Conservation (phyloP, 371 early-diverging fungal species). For the Apophysomyces trapeziformis region DNA sequence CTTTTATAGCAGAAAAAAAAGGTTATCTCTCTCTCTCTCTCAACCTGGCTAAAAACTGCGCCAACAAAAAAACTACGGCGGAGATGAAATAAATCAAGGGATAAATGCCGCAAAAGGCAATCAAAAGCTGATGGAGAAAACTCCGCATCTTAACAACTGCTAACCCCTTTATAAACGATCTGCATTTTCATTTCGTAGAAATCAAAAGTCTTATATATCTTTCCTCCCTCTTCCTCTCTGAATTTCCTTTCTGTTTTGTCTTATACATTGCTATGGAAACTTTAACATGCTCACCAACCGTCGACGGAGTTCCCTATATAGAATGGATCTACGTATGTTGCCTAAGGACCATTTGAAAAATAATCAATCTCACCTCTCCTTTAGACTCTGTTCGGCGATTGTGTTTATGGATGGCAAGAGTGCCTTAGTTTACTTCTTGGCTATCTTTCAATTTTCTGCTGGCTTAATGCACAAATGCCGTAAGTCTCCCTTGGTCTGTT, state of each 20-base stretch:
- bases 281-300: constrained; percentile 12
- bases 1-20: too few relatives aligned
- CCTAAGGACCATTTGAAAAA: not conserved
- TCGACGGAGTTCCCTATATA: constrained; percentile 25
- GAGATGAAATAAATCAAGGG: not conserved
- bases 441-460: constrained; percentile 70
- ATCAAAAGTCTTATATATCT: not conserved
- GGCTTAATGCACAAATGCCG: constrained; percentile 84
- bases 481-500: constrained; percentile 40
- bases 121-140: not conserved
- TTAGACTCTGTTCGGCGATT: constrained; percentile 57
- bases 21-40: too few relatives aligned
- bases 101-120: constrained; percentile 1
- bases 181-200: not conserved
- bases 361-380: constrained; percentile 1
- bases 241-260: not conserved
- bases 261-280: not conserved
- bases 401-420: constrained; percentile 57
- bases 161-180: not conserved
- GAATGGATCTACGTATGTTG: constrained; percentile 42
- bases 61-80: not conserved
- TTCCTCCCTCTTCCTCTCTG: not conserved
- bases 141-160: not conserved
- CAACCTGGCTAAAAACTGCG: too few relatives aligned
- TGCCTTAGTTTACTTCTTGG: constrained; percentile 55